Evolutionary conservation across 2,329 filamentous ascomycete genomes (phyloP), one percentile per base, ranked within the genome.

Genomic region (Herpotrichia juniperi): DNA sequence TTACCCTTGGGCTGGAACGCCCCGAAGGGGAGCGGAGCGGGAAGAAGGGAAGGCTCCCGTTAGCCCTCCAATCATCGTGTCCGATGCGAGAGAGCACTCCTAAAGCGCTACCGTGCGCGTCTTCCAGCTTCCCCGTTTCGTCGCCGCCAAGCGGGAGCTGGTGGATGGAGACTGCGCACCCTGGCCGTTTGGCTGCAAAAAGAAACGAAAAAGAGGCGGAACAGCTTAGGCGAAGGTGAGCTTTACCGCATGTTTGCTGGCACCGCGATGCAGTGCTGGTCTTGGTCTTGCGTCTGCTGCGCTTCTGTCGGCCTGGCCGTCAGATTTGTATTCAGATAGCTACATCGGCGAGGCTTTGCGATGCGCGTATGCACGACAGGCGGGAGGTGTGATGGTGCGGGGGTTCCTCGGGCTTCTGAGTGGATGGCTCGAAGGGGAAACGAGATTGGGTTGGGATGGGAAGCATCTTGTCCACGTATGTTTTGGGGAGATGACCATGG

Each of bases 1-100:
- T 35, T 51, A 51, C 50, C 34, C 51, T 7, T 40, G 59, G 63
- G 63, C 63, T 67, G 60, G 66, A 63, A 48, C 51, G n/a, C 34
- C 46, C 54, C 28, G 10, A 28, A 11, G 24, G n/a, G 12, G 17
- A 28, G 22, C 34, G 45, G 31, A 26, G 44, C 32, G 37, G 35
- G 53, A 43, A 40, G 21, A 26, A n/a, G 17, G 35, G 44, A 50
- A 17, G 30, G 40, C n/a, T n/a, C n/a, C n/a, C n/a, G n/a, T n/a
- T n/a, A n/a, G n/a, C n/a, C n/a, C n/a, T n/a, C n/a, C n/a, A n/a
- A n/a, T n/a, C n/a, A n/a, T n/a, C n/a, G n/a, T n/a, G n/a, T n/a
- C n/a, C n/a, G n/a, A n/a, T n/a, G n/a, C n/a, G n/a, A n/a, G n/a
- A n/a, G n/a, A n/a, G n/a, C n/a, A n/a, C n/a, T n/a, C n/a, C n/a